These are phyloP conservation scores for Corymbia maculata DNA, from an alignment of 345 rosid genomes.

Conservation along the genomic window DNA sequence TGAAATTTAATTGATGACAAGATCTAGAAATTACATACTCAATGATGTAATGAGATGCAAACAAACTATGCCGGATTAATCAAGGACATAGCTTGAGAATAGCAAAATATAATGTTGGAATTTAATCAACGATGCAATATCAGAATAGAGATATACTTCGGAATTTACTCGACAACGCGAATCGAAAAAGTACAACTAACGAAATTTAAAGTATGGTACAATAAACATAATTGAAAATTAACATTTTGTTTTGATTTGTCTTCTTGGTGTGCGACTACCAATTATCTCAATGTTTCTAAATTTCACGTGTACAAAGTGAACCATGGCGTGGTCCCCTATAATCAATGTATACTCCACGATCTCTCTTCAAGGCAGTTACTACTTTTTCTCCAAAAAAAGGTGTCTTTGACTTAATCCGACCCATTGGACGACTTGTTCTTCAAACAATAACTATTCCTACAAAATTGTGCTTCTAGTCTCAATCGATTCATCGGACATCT, in stretches of 20 bases:
- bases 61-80: background rate
- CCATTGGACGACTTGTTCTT: background rate
- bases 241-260: background rate
- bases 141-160: background rate
- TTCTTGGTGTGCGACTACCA: too few relatives aligned
- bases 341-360: background rate
- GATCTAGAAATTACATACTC: background rate
- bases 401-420: background rate
- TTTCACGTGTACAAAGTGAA: background rate
- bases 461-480: background rate
- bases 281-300: background rate
- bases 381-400: background rate
- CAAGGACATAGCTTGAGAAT: background rate
- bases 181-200: background rate
- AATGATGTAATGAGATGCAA: background rate
- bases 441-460: background rate
- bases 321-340: background rate
- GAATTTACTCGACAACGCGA: background rate
- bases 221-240: too few relatives aligned
- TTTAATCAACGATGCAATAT: accelerated
- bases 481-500: background rate
- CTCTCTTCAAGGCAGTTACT: background rate
- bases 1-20: too few relatives aligned
- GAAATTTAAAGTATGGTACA: too few relatives aligned
- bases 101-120: too few relatives aligned